Evolutionary conservation across 2,329 filamentous ascomycete species (phyloP), one percentile per base, ranked within the genome.

Genomic region (Rasamsonia emersonii): DNA sequence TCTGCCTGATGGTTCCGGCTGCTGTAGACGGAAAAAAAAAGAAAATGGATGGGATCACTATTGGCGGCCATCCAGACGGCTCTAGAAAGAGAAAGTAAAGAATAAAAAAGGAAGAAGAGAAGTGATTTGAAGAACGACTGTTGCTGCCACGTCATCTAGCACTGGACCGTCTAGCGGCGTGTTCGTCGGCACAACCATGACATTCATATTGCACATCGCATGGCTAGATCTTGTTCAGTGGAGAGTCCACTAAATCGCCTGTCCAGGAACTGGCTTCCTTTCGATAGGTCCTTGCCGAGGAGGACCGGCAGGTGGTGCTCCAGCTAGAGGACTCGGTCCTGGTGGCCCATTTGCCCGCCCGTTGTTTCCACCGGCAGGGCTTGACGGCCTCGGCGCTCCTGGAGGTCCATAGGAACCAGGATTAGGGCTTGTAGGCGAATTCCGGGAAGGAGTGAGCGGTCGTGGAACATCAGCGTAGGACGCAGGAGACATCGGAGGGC

Each of bases 211-310:
- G 11, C n/a, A n/a, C n/a, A 16, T 19, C 24, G 19, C n/a, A 17
- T 23, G 33, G 32, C 14, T 23, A 24, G 30, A 31, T 27, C 27
- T 29, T 38, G 28, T 17, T 20, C 34, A 32, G 18, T 20, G 15
- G 11, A 20, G 24, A 36, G 27, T n/a, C 21, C 28, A 30, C 20
- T 23, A 40, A 30, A 44, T 35, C 4, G 70, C 69, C 51, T 73
- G 70, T 20, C 70, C 70, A 4, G 71, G 70, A 24, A 77, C 66
- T 16, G 73, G 70, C 51, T 77, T 76, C 34, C 71, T 66, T 43
- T 56, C 62, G 37, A 73, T 61, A 16, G 65, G 57, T 24, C 60
- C 64, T 18, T 62, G 53, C 23, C 59, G 51, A 35, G 55, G 57
- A n/a, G n/a, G n/a, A n/a, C n/a, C n/a, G n/a, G n/a, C n/a, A n/a